A percentile compares a stretch with the other conserved stretches of the same genome.
Evolutionary conservation across 1,284 basidiomycete species (phyloP).

Genomic region (Pseudozyma pruni): DNA sequence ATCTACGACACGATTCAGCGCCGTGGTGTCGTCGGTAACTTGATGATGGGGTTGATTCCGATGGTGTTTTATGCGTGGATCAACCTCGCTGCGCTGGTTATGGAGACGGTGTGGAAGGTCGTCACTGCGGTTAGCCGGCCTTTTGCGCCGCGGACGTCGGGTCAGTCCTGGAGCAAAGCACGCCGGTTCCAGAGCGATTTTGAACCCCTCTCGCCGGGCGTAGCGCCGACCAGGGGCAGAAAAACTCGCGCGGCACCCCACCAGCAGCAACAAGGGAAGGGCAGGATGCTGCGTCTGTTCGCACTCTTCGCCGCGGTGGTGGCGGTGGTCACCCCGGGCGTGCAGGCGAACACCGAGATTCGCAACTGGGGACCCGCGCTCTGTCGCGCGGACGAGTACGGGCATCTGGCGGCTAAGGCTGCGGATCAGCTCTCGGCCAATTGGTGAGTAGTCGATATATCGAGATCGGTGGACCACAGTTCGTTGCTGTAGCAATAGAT

Average conservation of each 20-base stretch:
- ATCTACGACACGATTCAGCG: conserved; percentile 76
- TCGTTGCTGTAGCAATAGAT: conserved; percentile 2
- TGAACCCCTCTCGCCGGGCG: conserved; percentile 4
- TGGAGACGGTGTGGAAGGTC: conserved; percentile 53
- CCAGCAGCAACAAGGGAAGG: conserved; percentile 2
- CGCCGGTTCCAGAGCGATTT: conserved; percentile 38
- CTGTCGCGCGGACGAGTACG: conserved; percentile 51
- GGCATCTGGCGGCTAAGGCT: conserved; percentile 49
- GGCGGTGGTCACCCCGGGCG: conserved; percentile 11
- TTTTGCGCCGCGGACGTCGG: conserved; percentile 1
- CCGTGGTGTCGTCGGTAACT: conserved; percentile 74
- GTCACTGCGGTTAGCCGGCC: conserved; percentile 4
- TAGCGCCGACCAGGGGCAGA: neutral
- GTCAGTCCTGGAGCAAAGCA: conserved; percentile 4
- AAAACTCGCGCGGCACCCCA: neutral
- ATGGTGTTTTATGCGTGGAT: conserved; percentile 70
- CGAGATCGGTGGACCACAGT: neutral
- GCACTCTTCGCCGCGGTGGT: conserved; percentile 29
- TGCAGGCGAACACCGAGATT: conserved; percentile 50
- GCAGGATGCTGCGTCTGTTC: conserved; percentile 39
- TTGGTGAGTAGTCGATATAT: conserved; percentile 32
- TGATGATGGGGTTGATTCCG: conserved; percentile 72
- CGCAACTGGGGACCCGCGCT: conserved; percentile 48
- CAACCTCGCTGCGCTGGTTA: conserved; percentile 65
- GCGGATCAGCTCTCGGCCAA: conserved; percentile 39